phyloP scores from a whole-genome alignment of 2,329 filamentous ascomycete genomes.

The Ascosphaera apis region DNA sequence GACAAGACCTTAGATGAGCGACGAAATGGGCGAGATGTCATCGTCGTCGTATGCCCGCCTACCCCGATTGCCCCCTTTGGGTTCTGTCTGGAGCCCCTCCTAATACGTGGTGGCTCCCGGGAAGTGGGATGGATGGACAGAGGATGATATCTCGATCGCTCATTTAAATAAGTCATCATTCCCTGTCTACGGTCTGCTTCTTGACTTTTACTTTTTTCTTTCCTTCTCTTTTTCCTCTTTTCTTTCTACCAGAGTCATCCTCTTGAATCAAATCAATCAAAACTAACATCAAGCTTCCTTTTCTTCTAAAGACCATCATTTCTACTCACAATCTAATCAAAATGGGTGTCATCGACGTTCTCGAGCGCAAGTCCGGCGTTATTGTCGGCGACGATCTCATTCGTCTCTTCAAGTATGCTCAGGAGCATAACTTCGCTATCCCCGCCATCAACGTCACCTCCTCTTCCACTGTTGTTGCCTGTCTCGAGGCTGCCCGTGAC shows the following conservation, averaged over 20 bases:
- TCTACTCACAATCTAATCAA: slow-evolving; percentile 6
- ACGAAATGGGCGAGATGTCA: no score
- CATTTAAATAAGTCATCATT: neutral
- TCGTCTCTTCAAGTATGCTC: slow-evolving; percentile 68
- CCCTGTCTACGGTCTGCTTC: neutral
- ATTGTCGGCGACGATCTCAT: slow-evolving; percentile 45
- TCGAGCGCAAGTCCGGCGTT: slow-evolving; percentile 40
- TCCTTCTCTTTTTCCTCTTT: neutral
- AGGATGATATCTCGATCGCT: no score
- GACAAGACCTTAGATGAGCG: no score
- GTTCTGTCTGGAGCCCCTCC: no score
- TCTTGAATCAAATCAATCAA: neutral
- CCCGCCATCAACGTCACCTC: slow-evolving; percentile 88
- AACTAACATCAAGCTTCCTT: neutral
- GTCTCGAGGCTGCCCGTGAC: slow-evolving; percentile 88
- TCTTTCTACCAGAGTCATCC: neutral
- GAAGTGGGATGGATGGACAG: no score
- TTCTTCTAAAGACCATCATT: neutral
- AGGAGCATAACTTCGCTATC: slow-evolving; percentile 71
- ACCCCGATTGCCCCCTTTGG: no score
- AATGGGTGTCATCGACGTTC: slow-evolving; percentile 29
- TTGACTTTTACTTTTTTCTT: neutral
- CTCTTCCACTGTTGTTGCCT: slow-evolving; percentile 62
- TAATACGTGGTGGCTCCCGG: no score
- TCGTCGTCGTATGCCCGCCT: no score